phyloP scores from a whole-genome alignment of 73 alveolate genomes.

The Symbiodinium natans region DNA sequence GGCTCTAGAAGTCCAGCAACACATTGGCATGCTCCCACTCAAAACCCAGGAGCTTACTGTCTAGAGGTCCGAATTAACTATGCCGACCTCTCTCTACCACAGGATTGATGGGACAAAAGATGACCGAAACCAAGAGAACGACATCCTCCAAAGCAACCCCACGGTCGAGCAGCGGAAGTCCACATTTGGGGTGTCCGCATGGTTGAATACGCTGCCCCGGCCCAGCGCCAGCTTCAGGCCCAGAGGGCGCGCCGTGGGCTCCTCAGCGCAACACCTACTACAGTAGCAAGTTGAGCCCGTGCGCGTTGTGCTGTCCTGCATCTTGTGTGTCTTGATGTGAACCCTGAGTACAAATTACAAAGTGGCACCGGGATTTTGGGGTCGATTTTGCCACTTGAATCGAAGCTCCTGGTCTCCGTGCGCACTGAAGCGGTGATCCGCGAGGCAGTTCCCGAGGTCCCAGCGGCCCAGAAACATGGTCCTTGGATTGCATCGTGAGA shows the following conservation, averaged over 20 bases:
- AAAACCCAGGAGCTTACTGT: too few species aligned
- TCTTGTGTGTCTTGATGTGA: too few species aligned
- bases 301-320: too few species aligned
- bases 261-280: background rate
- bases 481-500: too few species aligned
- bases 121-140: too few species aligned
- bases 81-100: too few species aligned
- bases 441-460: slow-evolving; percentile 2
- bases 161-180: background rate
- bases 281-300: too few species aligned
- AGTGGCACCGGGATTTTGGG: background rate
- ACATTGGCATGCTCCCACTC: too few species aligned
- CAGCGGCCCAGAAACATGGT: background rate
- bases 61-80: too few species aligned
- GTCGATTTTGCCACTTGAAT: background rate
- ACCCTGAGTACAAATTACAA: too few species aligned
- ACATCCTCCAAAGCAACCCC: background rate
- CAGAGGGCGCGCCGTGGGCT: background rate
- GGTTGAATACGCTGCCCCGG: background rate
- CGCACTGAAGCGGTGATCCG: background rate
- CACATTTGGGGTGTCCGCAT: background rate
- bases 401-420: background rate
- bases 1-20: too few species aligned
- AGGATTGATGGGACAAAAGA: too few species aligned
- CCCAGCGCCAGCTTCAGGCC: slow-evolving; percentile 9